phyloP scores from a whole-genome alignment of 1,284 basidiomycete species.

The Pyrrhoderma lamaoense region DNA sequence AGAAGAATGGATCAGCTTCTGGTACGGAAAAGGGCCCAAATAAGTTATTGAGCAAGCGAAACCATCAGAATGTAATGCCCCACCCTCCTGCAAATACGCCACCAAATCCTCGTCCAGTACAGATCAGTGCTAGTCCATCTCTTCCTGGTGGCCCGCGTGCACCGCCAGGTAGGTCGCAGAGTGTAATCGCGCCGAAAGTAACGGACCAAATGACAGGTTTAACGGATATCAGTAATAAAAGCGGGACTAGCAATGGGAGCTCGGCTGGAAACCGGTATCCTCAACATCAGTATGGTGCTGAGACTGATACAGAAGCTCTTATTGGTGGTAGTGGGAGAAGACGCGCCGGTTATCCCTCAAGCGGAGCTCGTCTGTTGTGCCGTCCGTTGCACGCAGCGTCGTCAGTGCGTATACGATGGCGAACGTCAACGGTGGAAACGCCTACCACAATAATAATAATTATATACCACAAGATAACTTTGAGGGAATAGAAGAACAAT shows the following conservation, averaged over 20 bases:
- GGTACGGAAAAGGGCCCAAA: slow-evolving; percentile 26
- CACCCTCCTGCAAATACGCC: slow-evolving; percentile 22
- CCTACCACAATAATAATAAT: no score
- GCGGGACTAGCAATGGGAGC: not conserved
- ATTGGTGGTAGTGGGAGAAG: not conserved
- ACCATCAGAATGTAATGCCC: slow-evolving; percentile 31
- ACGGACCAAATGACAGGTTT: slow-evolving; percentile 26
- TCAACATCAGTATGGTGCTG: no score
- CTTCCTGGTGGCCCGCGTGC: slow-evolving; percentile 74
- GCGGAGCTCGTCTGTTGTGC: slow-evolving; percentile 15
- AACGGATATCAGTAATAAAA: not conserved
- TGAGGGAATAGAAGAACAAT: slow-evolving; percentile 41
- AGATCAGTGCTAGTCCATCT: slow-evolving; percentile 38
- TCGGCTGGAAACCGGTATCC: no score
- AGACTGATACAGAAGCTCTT: not conserved
- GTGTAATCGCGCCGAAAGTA: slow-evolving; percentile 39
- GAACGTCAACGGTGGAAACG: not conserved
- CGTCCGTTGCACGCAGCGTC: slow-evolving; percentile 8
- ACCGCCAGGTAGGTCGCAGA: slow-evolving; percentile 58
- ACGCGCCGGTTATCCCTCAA: slow-evolving; percentile 2
- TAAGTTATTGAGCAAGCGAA: slow-evolving; percentile 35
- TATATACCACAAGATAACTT: no score
- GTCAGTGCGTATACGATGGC: slow-evolving; percentile 15
- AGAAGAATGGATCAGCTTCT: slow-evolving; percentile 21
- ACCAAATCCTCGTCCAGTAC: slow-evolving; percentile 29